Evolutionary conservation across 192 early-diverging fungal genomes (phyloP).

Genomic region (Spizellomyces sp.): DNA sequence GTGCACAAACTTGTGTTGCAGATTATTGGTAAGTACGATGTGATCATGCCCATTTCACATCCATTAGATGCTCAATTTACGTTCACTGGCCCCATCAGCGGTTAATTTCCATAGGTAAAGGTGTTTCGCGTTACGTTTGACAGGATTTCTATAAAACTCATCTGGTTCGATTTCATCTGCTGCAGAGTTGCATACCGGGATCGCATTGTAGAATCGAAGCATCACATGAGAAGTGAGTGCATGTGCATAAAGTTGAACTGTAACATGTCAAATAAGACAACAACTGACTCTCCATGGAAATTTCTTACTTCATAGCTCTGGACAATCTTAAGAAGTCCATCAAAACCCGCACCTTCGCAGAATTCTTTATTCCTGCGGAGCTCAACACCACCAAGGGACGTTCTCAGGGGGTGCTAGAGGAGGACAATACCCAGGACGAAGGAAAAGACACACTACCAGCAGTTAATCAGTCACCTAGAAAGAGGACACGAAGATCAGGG

Average conservation of each 20-base stretch:
- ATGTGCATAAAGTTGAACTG: too few relatives aligned
- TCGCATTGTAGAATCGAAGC: constrained; percentile 29
- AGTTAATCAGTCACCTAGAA: too few relatives aligned
- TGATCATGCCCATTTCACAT: background rate
- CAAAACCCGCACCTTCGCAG: background rate
- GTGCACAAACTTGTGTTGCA: constrained; percentile 31
- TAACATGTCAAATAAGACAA: background rate
- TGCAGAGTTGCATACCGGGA: constrained; percentile 31
- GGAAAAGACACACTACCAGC: too few relatives aligned
- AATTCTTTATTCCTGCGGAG: constrained; percentile 5
- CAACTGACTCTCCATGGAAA: background rate
- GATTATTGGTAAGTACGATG: constrained; percentile 29
- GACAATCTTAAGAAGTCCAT: constrained; percentile 23
- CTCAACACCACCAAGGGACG: background rate
- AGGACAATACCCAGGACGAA: too few relatives aligned
- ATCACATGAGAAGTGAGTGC: constrained; percentile 15
- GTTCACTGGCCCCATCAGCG: constrained; percentile 10
- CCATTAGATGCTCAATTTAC: background rate
- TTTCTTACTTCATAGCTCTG: constrained; percentile 9
- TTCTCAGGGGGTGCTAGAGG: too few relatives aligned
- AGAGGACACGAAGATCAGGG: too few relatives aligned
- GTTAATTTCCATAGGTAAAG: constrained; percentile 29
- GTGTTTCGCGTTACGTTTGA: background rate
- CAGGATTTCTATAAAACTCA: background rate
- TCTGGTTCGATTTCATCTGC: background rate